Base-by-base conservation (phyloP, 768 basidiomycete genomes). In the Leccinum obscurum region DNA sequence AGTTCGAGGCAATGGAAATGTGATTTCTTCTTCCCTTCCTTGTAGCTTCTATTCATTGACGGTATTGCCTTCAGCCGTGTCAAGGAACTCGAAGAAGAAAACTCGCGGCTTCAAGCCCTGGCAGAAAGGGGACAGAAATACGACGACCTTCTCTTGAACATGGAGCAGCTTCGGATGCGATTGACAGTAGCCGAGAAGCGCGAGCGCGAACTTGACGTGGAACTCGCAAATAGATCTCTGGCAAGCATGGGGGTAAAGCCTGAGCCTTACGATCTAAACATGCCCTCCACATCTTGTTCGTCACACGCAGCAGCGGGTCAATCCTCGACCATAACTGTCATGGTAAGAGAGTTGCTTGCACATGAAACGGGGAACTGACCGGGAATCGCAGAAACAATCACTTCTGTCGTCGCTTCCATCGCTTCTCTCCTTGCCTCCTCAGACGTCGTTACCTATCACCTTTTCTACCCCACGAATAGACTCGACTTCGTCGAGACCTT, bases 1-100 rank as follows among this genome's bases (percentile, higher is more conserved):
- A 94, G 77, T 95, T 93, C 69, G 93, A 95, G 76, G 79, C 72
- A 68, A 93, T 95, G 90, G 93, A 94, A 80, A 76, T 89, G 91
- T 93, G 77, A 77, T 89, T 86, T 58, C 68, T 60, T 57, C 52
- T 8, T 68, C 15, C 34, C 39, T n/a, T 58, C 49, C 32, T 56
- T 14, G 22, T 46, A 13, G 17, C 52, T 62, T 62, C 55, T 37
- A 37, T 66, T 57, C 39, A 56, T 50, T 75, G 56, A 67, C 62
- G 34, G 53, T 49, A 68, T 63, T 58, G 50, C 53, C 55, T 48
- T 61, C 76, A 94, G 92, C 68, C 92, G 88, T 59, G 90, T 94
- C 68, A 84, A 85, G 62, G 88, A 91, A 70, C 79, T 94, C 32
- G 92, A 93, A 76, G 85, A 89, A 72, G 93, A 93, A 72, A 93